phyloP scores from a whole-genome alignment of 345 rosid species.

The Acer yangbiense region DNA sequence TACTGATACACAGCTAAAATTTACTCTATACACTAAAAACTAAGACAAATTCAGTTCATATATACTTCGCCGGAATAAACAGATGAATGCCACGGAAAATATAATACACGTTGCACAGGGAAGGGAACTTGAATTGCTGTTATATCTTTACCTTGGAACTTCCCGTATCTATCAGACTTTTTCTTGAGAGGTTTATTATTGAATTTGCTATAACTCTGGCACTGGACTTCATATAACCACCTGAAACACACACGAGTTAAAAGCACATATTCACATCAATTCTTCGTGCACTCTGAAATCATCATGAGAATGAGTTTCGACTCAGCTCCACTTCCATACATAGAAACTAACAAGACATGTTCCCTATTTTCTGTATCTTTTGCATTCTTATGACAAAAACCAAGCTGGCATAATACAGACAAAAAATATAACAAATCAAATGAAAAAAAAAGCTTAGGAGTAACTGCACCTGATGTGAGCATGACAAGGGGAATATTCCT shows the following conservation, averaged over 20 bases:
- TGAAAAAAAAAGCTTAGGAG: not conserved
- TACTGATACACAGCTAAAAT: not conserved
- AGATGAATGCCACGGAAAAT: not conserved
- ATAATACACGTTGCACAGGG: not conserved
- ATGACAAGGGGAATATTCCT: constrained; percentile 74
- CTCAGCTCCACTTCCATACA: not conserved
- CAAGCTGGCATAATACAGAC: not conserved
- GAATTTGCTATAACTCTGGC: constrained; percentile 91
- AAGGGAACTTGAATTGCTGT: not conserved
- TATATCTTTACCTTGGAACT: not conserved
- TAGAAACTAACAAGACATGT: not conserved
- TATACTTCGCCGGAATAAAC: not conserved
- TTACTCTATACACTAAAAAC: not conserved
- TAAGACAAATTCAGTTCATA: not conserved
- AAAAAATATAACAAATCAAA: not conserved
- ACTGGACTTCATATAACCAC: constrained; percentile 95
- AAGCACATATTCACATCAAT: not conserved
- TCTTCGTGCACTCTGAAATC: not conserved
- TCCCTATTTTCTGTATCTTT: not conserved
- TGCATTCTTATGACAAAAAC: not conserved
- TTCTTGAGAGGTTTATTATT: constrained; percentile 64
- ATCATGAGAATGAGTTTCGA: not conserved
- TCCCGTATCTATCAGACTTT: constrained; percentile 50
- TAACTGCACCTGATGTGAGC: constrained; percentile 81
- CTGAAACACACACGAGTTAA: constrained; percentile 42